Percentiles rank a stretch among this genome's conserved stretches.
phyloP scores from a whole-genome alignment of 176 grass and related monocot species.

The Metroxylon sagu region DNA sequence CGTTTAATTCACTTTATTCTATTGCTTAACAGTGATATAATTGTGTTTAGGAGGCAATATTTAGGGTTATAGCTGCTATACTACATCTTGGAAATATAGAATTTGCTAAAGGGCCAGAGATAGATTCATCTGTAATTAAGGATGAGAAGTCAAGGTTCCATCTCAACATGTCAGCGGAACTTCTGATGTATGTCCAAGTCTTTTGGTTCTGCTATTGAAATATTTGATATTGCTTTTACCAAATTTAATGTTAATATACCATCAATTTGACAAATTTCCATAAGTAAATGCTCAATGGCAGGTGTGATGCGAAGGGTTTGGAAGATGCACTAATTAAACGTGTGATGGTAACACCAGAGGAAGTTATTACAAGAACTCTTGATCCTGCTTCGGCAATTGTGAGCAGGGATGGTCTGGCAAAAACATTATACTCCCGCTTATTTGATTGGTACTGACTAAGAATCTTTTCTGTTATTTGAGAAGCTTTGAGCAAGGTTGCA shows the following conservation, averaged over 20 bases:
- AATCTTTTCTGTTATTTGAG: conserved; percentile 5
- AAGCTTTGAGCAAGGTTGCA: not conserved
- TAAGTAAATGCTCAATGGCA: conserved; percentile 33
- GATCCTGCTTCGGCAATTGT: conserved; percentile 89
- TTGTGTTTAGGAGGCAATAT: conserved; percentile 84
- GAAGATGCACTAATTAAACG: conserved; percentile 93
- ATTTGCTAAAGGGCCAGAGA: conserved; percentile 86
- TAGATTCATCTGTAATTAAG: conserved; percentile 92
- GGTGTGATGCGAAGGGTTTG: conserved; percentile 74
- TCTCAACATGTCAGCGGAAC: conserved; percentile 69
- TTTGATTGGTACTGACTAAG: conserved; percentile 79
- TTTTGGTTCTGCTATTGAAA: conserved; percentile 1
- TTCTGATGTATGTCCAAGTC: conserved; percentile 64
- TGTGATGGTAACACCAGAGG: conserved; percentile 97
- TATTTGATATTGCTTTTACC: no score
- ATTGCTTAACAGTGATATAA: conserved; percentile 2
- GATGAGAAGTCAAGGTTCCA: conserved; percentile 93
- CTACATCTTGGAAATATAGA: conserved; percentile 99
- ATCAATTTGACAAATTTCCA: not conserved
- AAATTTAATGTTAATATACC: no score
- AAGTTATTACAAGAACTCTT: conserved; percentile 96
- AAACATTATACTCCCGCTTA: conserved; percentile 94
- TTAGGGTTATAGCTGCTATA: conserved; percentile 89
- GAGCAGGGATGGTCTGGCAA: conserved; percentile 93
- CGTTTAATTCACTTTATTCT: no score